A percentile compares a stretch with the other conserved stretches of the same genome.
These are phyloP conservation scores for Metarhizium rileyi DNA, from an alignment of 2,329 filamentous ascomycete genomes.

Conservation along the genomic window DNA sequence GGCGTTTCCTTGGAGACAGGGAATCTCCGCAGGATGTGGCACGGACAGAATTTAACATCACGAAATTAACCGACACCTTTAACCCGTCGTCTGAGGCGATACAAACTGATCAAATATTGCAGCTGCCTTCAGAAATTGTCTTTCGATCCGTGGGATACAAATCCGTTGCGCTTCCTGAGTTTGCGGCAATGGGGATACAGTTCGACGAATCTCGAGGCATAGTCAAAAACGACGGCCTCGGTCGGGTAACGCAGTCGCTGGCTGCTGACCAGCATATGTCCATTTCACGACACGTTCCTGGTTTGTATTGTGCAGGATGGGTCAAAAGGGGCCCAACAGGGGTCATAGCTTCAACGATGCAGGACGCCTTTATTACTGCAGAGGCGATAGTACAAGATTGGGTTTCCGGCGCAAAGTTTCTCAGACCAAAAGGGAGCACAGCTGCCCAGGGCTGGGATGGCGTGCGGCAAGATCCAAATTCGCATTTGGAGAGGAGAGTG, in stretches of 20 bases:
- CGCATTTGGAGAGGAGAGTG: constrained; percentile 51
- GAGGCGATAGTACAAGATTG: constrained; percentile 80
- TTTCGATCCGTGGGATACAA: constrained; percentile 97
- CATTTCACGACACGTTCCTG: constrained; percentile 40
- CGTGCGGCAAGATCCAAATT: constrained; percentile 48
- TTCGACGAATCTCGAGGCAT: constrained; percentile 69
- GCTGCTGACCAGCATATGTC: constrained; percentile 21
- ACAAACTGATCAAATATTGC: constrained; percentile 37
- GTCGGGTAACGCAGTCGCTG: constrained; percentile 47
- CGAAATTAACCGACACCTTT: constrained; percentile 44
- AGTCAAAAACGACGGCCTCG: constrained; percentile 72
- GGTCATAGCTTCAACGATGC: constrained; percentile 93
- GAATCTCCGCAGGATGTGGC: constrained; percentile 41
- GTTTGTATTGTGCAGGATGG: constrained; percentile 92
- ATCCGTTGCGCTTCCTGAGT: constrained; percentile 65
- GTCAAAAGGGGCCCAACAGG: constrained; percentile 91
- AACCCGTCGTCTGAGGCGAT: constrained; percentile 39
- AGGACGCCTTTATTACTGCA: constrained; percentile 82
- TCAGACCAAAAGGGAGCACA: constrained; percentile 14
- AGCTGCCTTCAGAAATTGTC: constrained; percentile 58
- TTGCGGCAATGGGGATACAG: constrained; percentile 61
- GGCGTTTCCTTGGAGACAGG: constrained; percentile 48
- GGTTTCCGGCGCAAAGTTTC: constrained; percentile 33
- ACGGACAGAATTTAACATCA: constrained; percentile 58
- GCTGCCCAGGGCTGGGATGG: constrained; percentile 61